Evolutionary conservation across 78 protist genomes (phyloP).

Genomic region (Dictyostelium intermedium): DNA sequence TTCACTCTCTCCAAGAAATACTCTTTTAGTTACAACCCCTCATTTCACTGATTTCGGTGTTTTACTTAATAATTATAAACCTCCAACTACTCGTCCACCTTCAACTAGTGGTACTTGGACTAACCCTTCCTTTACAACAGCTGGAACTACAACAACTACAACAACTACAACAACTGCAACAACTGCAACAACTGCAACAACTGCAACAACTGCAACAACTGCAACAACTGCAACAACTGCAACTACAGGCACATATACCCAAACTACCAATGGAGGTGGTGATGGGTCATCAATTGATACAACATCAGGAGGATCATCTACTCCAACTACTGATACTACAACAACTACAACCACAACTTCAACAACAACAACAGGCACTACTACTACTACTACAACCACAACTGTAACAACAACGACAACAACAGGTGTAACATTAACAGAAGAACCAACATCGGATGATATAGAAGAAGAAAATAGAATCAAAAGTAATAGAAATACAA

Average conservation of each 20-base stretch:
- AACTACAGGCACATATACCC: neutral
- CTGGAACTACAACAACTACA: neutral
- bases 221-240: neutral
- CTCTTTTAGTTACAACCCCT: neutral
- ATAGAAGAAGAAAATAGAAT: neutral
- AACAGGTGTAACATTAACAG: neutral
- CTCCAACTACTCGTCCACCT: neutral
- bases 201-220: neutral
- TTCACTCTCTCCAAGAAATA: neutral
- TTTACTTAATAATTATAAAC: neutral
- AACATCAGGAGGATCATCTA: neutral
- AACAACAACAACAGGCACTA: neutral
- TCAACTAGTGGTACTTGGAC: neutral
- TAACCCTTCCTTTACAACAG: neutral
- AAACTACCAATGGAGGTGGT: neutral
- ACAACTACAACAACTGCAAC: neutral
- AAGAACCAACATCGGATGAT: neutral
- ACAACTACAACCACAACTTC: neutral
- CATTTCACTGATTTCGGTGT: constrained; percentile 32
- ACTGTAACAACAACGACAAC: neutral
- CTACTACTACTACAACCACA: neutral
- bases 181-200: neutral
- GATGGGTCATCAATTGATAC: neutral
- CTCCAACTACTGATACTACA: neutral
- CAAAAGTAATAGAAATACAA: constrained; percentile 1